Evolutionary conservation across 139 green algal genomes (phyloP).

Genomic region (Edaphochlamys debaryana): DNA sequence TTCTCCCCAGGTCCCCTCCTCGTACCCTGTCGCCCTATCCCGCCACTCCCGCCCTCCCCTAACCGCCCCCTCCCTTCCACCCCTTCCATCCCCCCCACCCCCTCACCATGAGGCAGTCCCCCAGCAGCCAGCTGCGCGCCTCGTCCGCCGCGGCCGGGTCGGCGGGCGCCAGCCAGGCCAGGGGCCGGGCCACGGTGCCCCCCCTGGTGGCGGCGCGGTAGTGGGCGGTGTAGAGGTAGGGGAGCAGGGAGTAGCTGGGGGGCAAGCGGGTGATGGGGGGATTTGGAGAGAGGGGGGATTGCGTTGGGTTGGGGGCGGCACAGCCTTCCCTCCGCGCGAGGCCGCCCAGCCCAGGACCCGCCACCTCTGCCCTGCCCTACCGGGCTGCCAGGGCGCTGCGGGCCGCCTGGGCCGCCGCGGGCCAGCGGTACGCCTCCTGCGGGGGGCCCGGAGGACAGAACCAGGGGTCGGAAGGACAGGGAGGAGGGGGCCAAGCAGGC

Average conservation of each 20-base stretch:
- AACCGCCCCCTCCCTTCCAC: background rate
- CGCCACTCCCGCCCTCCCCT: too few species aligned
- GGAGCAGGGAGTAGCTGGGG: conserved; percentile 73
- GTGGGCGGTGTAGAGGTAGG: conserved; percentile 75
- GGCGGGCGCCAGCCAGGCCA: conserved; percentile 44
- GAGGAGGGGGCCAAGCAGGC: too few species aligned
- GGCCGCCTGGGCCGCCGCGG: conserved; percentile 59
- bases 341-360: background rate
- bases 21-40: too few species aligned
- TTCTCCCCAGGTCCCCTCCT: too few species aligned
- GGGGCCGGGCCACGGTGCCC: conserved; percentile 70
- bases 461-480: too few species aligned
- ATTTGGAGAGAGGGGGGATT: too few species aligned
- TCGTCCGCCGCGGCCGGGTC: conserved; percentile 2
- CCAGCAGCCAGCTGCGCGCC: background rate
- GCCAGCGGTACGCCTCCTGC: conserved; percentile 83
- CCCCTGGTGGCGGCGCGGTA: conserved; percentile 52
- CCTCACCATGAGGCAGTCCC: background rate
- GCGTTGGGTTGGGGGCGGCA: too few species aligned
- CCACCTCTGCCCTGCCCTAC: too few species aligned
- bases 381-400: conserved; percentile 63
- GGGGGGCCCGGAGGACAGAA: too few species aligned
- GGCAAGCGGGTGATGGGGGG: background rate
- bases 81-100: background rate
- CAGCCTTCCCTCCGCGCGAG: too few species aligned